Evolutionary conservation across 441 rosid genomes (phyloP).

Genomic region (Kokia cookei): DNA sequence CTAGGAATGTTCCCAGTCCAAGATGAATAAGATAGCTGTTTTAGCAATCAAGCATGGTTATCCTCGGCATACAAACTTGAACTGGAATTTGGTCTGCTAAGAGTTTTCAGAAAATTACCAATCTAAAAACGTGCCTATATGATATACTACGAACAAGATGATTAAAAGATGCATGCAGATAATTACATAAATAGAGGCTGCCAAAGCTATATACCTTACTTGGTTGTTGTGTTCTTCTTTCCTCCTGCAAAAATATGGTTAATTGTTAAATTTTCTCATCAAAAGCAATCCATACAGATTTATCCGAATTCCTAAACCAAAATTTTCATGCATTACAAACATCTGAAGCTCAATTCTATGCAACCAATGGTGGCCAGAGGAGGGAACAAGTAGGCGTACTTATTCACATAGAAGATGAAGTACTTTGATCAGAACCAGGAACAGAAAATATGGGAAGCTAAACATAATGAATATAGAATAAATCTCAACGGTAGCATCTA

Average conservation of each 20-base stretch:
- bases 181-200: background rate
- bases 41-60: background rate
- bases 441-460: background rate
- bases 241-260: conserved; percentile 27
- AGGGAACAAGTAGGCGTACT: background rate
- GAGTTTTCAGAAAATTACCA: background rate
- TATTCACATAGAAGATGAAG: background rate
- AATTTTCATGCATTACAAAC: background rate
- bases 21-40: background rate
- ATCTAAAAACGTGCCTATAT: background rate
- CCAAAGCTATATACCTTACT: conserved; percentile 29
- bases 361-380: background rate
- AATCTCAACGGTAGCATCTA: background rate
- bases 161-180: background rate
- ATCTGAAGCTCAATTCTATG: background rate
- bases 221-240: conserved; percentile 30
- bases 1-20: background rate
- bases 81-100: background rate
- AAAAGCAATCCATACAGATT: background rate
- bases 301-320: background rate
- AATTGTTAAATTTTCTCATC: background rate
- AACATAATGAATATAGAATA: background rate
- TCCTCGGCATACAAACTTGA: background rate
- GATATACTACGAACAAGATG: background rate
- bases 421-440: background rate